A percentile compares a stretch with the other conserved stretches of the same genome.
Conservation (phyloP, 495 filamentous ascomycete species). For the Podospora pseudopauciseta region DNA sequence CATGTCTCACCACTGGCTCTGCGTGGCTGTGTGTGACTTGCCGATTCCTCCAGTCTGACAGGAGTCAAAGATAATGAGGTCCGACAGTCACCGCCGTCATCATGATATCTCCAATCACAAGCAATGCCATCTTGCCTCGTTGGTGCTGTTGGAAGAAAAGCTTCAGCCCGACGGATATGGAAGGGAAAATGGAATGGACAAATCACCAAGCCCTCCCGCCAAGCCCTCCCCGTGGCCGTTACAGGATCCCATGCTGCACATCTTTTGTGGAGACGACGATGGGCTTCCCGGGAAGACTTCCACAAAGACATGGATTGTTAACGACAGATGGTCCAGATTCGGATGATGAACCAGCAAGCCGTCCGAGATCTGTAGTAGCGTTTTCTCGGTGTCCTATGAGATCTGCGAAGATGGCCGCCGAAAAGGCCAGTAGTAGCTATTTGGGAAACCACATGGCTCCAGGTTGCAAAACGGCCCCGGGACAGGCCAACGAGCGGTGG, state of each 20-base stretch:
- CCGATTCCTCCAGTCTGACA: conserved; percentile 4
- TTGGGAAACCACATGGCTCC: neutral
- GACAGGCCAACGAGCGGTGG: neutral
- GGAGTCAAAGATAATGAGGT: neutral
- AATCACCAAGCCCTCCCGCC: neutral
- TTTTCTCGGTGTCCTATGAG: neutral
- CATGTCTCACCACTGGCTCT: neutral
- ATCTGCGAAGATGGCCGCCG: neutral
- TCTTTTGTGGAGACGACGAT: conserved; percentile 13
- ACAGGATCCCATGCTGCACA: conserved; percentile 11
- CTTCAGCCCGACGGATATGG: neutral
- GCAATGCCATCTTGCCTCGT: neutral
- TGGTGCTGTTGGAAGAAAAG: neutral
- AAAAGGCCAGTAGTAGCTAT: neutral
- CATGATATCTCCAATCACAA: neutral
- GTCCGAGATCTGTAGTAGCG: neutral
- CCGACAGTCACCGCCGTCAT: neutral
- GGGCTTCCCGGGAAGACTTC: conserved; percentile 15
- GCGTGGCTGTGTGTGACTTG: conserved; percentile 4
- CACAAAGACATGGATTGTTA: conserved; percentile 13
- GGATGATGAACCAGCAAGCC: neutral
- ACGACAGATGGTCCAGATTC: conserved; percentile 8
- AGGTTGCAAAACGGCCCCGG: neutral
- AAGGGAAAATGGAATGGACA: neutral
- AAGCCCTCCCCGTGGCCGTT: conserved; percentile 10